These are phyloP conservation scores for Chenopodium album DNA, from an alignment of 148 eudicot genomes.

Conservation along the genomic window DNA sequence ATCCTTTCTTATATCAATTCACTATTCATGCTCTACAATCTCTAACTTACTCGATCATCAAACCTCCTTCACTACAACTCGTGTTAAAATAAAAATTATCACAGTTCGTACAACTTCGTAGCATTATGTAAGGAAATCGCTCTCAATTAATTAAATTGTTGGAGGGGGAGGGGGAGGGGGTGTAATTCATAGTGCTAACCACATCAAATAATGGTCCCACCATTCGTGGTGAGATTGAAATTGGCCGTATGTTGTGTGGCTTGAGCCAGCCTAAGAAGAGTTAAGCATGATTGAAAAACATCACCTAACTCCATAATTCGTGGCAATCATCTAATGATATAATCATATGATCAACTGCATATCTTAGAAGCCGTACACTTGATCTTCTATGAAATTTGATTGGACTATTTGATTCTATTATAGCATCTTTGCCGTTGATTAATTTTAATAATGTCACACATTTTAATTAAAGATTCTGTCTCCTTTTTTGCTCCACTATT, in stretches of 20 bases:
- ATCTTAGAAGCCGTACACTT: slow-evolving; percentile 4
- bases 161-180: too few species aligned
- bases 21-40: too few species aligned
- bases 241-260: background rate
- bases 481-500: background rate
- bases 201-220: slow-evolving; percentile 1
- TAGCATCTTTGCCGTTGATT: background rate
- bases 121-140: too few species aligned
- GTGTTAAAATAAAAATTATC: too few species aligned
- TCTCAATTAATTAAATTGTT: too few species aligned
- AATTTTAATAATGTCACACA: background rate
- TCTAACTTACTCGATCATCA: too few species aligned
- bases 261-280: background rate
- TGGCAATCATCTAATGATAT: slow-evolving; percentile 2
- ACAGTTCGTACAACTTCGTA: background rate
- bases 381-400: background rate
- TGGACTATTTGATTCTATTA: background rate
- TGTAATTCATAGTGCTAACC: background rate
- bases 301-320: background rate
- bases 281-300: background rate
- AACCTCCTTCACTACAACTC: too few species aligned
- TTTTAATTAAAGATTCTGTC: background rate
- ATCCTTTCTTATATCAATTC: too few species aligned
- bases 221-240: background rate
- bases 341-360: background rate